phyloP scores from a whole-genome alignment of 805 yeast species.

The Lipomyces sp. region DNA sequence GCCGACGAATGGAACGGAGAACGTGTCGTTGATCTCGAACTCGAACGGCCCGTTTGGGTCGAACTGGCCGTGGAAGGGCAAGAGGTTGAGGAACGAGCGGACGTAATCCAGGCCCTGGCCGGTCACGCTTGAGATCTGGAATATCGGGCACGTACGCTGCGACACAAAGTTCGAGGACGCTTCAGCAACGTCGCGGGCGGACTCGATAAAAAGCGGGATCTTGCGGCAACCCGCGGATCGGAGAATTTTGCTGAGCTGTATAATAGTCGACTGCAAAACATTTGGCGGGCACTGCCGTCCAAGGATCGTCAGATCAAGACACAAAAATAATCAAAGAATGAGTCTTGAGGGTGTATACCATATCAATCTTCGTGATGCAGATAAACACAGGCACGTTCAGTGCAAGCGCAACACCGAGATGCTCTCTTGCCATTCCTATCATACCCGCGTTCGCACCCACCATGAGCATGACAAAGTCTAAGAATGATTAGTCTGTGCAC shows the following conservation, averaged over 20 bases:
- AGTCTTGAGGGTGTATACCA: constrained; percentile 17
- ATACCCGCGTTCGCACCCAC: constrained; percentile 32
- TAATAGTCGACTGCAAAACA: constrained; percentile 20
- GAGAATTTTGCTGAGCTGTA: constrained; percentile 24
- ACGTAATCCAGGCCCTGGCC: constrained; percentile 28
- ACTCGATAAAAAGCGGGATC: constrained; percentile 24
- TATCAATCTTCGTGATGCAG: constrained; percentile 28
- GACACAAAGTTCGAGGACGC: constrained; percentile 19
- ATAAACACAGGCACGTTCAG: constrained; percentile 27
- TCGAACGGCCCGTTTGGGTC: constrained; percentile 19
- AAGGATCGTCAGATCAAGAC: background rate
- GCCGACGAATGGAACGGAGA: constrained; percentile 30
- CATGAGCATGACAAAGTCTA: constrained; percentile 29
- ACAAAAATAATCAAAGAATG: no score
- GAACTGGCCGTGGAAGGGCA: constrained; percentile 27
- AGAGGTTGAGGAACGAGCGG: constrained; percentile 22
- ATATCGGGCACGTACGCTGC: constrained; percentile 29
- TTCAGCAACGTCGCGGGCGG: constrained; percentile 25
- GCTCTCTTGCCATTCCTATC: constrained; percentile 30
- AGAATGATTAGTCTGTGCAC: no score
- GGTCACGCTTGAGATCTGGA: constrained; percentile 28
- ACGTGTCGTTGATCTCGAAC: constrained; percentile 28
- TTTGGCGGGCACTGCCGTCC: constrained; percentile 23
- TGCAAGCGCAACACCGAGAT: constrained; percentile 28
- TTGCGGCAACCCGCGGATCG: constrained; percentile 29